Base-by-base conservation (phyloP, 345 rosid species). In the Linum tenue region DNA sequence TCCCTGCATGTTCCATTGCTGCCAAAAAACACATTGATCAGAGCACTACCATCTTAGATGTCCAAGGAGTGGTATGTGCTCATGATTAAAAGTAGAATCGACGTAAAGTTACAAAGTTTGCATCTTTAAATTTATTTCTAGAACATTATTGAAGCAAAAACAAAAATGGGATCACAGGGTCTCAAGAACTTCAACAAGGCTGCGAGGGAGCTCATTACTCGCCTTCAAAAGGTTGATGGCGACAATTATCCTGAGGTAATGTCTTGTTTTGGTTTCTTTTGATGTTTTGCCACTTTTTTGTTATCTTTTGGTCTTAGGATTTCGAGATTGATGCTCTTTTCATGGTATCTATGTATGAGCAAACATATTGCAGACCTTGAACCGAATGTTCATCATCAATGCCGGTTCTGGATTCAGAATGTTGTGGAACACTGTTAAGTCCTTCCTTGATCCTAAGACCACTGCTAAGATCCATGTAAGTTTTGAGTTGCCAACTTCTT, bases 351-450 rank as follows among this genome's bases (percentile, higher is more conserved):
- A 72, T 17, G 64, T 65, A 64, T 77, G 67, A 31, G 70, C 15
- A 37, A 59, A 71, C 41, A 62, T 51, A 43, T 66, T 70, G 68
- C 58, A 94, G 99, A 90, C 97, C 37, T 65, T 94, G 62, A 84
- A 88, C 77, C 85, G 96, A 39, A 90, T 94, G 99, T 90, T 86
- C 78, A 94, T 94, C 80, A 88, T 90, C 65, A 90, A 94, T 81
- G 97, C 95, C 2, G 99, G 97, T 53, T 41, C 95, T 39, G 96
- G 95, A 78, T 94, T 94, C 76, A 77, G 96, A 78, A 85, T 94
- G 69, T 76, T 94, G 42, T 94, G 97, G 99, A 88, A 75, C 67
- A 80, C 96, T 0, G 78, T 90, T 3, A 92, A 90, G 71, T 67
- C 74, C 5, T 88, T 92, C 76, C 87, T 92, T 56, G 97, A 92